A percentile compares a stretch with the other conserved stretches of the same genome.
Evolutionary conservation across 148 eudicot genomes (phyloP).

Genomic region (Polygonum aviculare): DNA sequence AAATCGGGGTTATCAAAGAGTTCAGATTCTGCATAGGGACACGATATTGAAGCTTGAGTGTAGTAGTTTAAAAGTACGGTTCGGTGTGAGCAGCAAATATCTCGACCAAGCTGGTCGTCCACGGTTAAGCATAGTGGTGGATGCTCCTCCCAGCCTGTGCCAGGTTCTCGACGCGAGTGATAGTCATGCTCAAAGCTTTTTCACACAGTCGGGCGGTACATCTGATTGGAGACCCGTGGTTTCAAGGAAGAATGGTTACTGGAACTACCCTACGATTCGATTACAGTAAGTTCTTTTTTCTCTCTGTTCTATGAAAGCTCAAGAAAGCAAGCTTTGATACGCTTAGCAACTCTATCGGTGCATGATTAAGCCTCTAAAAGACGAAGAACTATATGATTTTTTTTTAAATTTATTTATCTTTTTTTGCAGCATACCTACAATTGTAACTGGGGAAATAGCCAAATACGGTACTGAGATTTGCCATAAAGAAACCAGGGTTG

Average conservation of each 20-base stretch:
- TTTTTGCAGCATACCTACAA: constrained; percentile 67
- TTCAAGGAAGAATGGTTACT: constrained; percentile 57
- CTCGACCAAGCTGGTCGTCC: constrained; percentile 71
- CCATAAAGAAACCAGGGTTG: constrained; percentile 40
- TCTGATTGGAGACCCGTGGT: constrained; percentile 83
- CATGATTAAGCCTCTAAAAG: neutral
- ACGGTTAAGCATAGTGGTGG: constrained; percentile 67
- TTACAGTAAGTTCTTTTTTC: constrained; percentile 54
- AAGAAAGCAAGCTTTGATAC: neutral
- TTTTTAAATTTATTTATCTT: constrained; percentile 5
- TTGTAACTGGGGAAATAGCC: constrained; percentile 36
- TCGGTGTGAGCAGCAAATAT: constrained; percentile 61
- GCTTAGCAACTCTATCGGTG: neutral
- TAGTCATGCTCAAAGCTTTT: constrained; percentile 39
- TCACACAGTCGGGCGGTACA: constrained; percentile 48
- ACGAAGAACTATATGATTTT: neutral
- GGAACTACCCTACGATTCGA: constrained; percentile 58
- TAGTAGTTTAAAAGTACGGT: constrained; percentile 48
- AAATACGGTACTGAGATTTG: constrained; percentile 67
- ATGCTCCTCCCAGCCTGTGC: constrained; percentile 65
- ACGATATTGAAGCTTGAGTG: constrained; percentile 36
- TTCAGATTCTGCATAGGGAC: constrained; percentile 52
- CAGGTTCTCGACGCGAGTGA: constrained; percentile 62
- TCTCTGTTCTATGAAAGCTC: neutral
- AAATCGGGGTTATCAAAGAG: constrained; percentile 36